These are phyloP conservation scores for Thermoascus crustaceus DNA, from an alignment of 2,329 filamentous ascomycete species.

Conservation along the genomic window DNA sequence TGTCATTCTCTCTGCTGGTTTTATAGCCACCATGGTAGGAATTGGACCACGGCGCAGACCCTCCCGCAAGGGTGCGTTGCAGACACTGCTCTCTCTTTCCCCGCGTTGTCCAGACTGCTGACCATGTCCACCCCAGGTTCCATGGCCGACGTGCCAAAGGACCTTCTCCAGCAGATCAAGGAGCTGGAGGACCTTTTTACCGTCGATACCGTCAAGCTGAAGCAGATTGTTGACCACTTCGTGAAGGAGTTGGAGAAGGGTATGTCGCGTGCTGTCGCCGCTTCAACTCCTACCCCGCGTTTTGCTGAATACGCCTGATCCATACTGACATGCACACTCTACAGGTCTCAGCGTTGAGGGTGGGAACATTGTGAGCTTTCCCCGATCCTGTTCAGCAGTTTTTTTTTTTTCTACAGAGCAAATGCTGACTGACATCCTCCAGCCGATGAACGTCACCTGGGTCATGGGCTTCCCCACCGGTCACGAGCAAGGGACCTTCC, in stretches of 20 bases:
- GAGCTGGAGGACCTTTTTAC: constrained; percentile 77
- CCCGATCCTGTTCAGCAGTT: neutral
- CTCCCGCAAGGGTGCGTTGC: constrained; percentile 68
- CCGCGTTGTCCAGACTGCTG: constrained; percentile 3
- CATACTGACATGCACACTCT: constrained; percentile 4
- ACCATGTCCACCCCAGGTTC: constrained; percentile 53
- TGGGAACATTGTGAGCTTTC: constrained; percentile 72
- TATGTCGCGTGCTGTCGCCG: constrained; percentile 27
- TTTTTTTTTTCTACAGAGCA: constrained; percentile 2
- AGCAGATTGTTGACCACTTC: constrained; percentile 86
- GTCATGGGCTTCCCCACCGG: constrained; percentile 84
- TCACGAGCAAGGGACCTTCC: constrained; percentile 75
- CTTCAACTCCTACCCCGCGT: neutral
- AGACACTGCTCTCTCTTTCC: constrained; percentile 7
- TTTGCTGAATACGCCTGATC: constrained; percentile 5
- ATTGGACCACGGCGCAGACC: constrained; percentile 56
- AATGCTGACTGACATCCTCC: constrained; percentile 14
- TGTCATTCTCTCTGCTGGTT: too few relatives aligned
- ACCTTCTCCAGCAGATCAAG: constrained; percentile 72
- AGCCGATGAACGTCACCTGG: constrained; percentile 99
- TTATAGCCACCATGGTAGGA: constrained; percentile 57
- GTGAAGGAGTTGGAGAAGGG: constrained; percentile 80
- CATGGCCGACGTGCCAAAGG: constrained; percentile 81
- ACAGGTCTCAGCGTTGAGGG: constrained; percentile 75
- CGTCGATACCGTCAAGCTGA: constrained; percentile 69